phyloP scores from a whole-genome alignment of 169 alveolate species.

The Plasmodium vinckei region DNA sequence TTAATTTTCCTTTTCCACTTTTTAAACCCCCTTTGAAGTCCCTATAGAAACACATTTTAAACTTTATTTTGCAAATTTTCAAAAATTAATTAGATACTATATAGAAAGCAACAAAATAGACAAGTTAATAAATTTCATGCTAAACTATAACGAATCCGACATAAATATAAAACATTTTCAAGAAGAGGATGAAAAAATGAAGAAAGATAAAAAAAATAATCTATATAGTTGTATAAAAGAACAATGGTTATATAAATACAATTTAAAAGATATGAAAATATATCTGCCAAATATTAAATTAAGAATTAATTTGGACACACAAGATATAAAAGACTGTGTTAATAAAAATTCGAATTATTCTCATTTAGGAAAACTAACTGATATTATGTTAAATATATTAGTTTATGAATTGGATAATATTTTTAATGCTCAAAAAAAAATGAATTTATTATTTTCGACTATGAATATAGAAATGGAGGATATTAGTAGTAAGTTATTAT shows the following conservation, averaged over 20 bases:
- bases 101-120: conserved; percentile 32
- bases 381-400: conserved; percentile 51
- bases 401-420: conserved; percentile 59
- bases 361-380: conserved; percentile 31
- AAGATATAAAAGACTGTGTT: conserved; percentile 44
- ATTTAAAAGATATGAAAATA: conserved; percentile 12
- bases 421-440: conserved; percentile 14
- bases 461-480: conserved; percentile 29
- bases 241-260: conserved; percentile 57
- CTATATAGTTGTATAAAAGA: conserved; percentile 44
- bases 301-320: conserved; percentile 17
- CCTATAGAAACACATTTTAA: conserved; percentile 19
- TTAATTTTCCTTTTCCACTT: background rate
- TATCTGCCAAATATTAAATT: conserved; percentile 25
- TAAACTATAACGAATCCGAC: conserved; percentile 42
- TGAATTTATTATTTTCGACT: conserved; percentile 30
- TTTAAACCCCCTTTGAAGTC: conserved; percentile 6
- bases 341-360: background rate
- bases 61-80: conserved; percentile 20
- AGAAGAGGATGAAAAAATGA: background rate
- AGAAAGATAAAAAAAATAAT: conserved; percentile 10
- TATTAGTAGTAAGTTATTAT: conserved; percentile 6
- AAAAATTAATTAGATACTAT: conserved; percentile 27
- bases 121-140: conserved; percentile 24
- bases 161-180: background rate